These are phyloP conservation scores for Paraphaeosphaeria sporulosa DNA, from an alignment of 2,329 filamentous ascomycete genomes.

Conservation along the genomic window DNA sequence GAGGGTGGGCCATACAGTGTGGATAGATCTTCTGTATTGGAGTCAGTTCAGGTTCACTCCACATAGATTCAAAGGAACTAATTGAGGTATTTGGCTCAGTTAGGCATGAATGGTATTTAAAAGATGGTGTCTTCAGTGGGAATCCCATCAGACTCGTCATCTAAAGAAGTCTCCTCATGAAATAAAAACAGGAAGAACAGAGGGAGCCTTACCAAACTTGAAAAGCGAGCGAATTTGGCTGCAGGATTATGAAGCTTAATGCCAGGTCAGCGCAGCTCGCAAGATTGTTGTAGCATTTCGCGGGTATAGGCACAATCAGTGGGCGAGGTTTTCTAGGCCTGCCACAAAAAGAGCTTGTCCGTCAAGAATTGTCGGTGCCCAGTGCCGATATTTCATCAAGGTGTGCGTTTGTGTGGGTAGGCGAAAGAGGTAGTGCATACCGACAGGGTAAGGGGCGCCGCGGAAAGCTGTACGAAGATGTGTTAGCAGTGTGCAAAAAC, in stretches of 20 bases:
- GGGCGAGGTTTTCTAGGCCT: conserved; percentile 99
- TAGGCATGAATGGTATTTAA: conserved; percentile 76
- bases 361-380: conserved; percentile 89
- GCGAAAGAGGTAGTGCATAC: conserved; percentile 32
- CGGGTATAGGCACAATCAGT: conserved; percentile 68
- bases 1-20: conserved; percentile 12
- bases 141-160: conserved; percentile 84
- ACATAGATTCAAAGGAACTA: conserved; percentile 5
- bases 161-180: conserved; percentile 62
- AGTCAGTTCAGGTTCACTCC: conserved; percentile 10
- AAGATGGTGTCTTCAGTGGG: conserved; percentile 71
- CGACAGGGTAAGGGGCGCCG: conserved; percentile 18
- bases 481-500: conserved; percentile 24
- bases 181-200: conserved; percentile 11
- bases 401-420: conserved; percentile 16
- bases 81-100: conserved; percentile 16
- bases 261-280: conserved; percentile 10
- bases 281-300: neutral
- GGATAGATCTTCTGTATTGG: neutral
- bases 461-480: neutral
- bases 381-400: conserved; percentile 89
- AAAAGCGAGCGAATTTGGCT: too few species aligned
- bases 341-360: conserved; percentile 88
- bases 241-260: conserved; percentile 17
- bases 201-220: conserved; percentile 27